Evolutionary conservation across 495 filamentous ascomycete species (phyloP), one percentile per base, ranked within the genome.

Genomic region (Polyplosphaeria fusca): DNA sequence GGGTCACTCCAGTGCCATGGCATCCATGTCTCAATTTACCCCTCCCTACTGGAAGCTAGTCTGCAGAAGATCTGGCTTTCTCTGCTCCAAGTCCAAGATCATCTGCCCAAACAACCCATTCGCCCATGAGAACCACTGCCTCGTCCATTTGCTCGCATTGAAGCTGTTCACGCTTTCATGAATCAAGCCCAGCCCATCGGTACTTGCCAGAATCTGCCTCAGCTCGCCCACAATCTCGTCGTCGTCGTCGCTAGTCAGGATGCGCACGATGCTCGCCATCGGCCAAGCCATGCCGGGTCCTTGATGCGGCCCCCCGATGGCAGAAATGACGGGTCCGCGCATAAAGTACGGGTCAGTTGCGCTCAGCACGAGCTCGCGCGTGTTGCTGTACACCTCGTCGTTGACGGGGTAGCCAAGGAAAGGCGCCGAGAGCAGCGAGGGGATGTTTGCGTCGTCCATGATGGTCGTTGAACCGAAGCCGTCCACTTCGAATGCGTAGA

Each of bases 91-190:
- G 62, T 84, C 80, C 46, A 86, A 62, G 25, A 87, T 76, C 76
- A 83, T 78, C 67, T 84, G 78, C 16, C 83, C 83, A 67, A 86
- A 86, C 45, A 87, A 70, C 12, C 83, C 82, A 65, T 87, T 86
- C n/a, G 82, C 83, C 84, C 84, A 86, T 1, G 79, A 80, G 60
- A 86, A 86, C 82, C 83, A 86, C 63, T 81, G 77, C 63, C 83
- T 71, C 9, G 82, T 82, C 80, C 82, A 86, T 23, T 73, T 58
- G 1, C 43, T 68, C 30, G 61, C 66, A 57, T 83, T 70, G 38
- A 73, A 80, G 5, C 68, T 73, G 64, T 80, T 77, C 55, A 84
- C 71, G 44, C 80, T 83, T 70, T 84, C 81, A 58, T 85, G 82
- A 11, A 85, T 78, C 59, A 85, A 55, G 5, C 82, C 82, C 12